Evolutionary conservation across 2,329 filamentous ascomycete genomes (phyloP).

Genomic region (Cryphonectria naterciae): DNA sequence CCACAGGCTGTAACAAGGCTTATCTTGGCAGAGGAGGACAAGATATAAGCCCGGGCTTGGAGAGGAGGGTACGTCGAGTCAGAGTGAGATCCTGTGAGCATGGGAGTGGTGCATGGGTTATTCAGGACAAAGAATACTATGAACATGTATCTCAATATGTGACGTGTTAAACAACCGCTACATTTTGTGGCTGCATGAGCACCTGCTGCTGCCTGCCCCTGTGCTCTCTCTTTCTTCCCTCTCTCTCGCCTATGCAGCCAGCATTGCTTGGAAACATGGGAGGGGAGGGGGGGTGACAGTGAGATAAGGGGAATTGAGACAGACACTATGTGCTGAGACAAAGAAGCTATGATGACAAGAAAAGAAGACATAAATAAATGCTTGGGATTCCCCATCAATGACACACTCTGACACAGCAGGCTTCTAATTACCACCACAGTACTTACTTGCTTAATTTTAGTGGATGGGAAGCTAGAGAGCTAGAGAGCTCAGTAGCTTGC

Average conservation of each 20-base stretch:
- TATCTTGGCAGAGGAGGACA: conserved; percentile 11
- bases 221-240: neutral
- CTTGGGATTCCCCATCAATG: neutral
- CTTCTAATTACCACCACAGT: no score
- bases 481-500: conserved; percentile 1
- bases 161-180: neutral
- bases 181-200: neutral
- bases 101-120: neutral
- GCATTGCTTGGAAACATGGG: neutral
- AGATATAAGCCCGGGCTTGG: conserved; percentile 6
- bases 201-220: neutral
- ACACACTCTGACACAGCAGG: neutral
- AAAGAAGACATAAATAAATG: conserved; percentile 2
- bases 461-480: neutral
- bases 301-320: conserved; percentile 2
- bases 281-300: neutral
- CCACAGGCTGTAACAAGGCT: conserved; percentile 4
- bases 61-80: neutral
- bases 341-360: neutral
- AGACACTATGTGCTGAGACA: neutral
- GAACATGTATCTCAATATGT: neutral
- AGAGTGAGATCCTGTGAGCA: neutral
- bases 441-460: neutral
- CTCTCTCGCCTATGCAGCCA: neutral
- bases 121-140: neutral